Evolutionary conservation across 108 stramenopile species (phyloP).

Genomic region (Nannochloropsis gaditana): DNA sequence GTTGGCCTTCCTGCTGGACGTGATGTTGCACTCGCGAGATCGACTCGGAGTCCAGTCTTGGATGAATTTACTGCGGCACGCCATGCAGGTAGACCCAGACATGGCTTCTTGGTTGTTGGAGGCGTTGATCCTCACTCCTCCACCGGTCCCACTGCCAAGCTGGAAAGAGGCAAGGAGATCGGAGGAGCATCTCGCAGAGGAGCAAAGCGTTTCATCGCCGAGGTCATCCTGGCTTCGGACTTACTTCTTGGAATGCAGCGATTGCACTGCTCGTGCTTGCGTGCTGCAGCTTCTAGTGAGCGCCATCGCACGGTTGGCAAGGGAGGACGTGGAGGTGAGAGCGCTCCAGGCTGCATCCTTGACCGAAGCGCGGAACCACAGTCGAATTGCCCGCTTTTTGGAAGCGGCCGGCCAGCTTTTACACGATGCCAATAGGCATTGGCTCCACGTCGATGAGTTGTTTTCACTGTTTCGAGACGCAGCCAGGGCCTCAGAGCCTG

Average conservation of each 20-base stretch:
- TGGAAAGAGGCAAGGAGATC: slow-evolving; percentile 27
- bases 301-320: slow-evolving; percentile 21
- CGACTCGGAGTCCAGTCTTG: slow-evolving; percentile 33
- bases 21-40: slow-evolving; percentile 46
- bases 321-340: slow-evolving; percentile 24
- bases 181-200: slow-evolving; percentile 26
- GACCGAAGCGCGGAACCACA: slow-evolving; percentile 11
- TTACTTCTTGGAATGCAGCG: slow-evolving; percentile 56
- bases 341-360: not conserved
- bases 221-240: slow-evolving; percentile 61
- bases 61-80: slow-evolving; percentile 29
- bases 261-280: not conserved
- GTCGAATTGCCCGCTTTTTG: slow-evolving; percentile 34
- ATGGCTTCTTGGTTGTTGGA: slow-evolving; percentile 33
- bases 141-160: slow-evolving; percentile 36
- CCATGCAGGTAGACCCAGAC: slow-evolving; percentile 25
- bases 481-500: slow-evolving; percentile 53
- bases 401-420: slow-evolving; percentile 56
- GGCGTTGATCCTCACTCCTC: slow-evolving; percentile 53
- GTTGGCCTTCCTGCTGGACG: slow-evolving; percentile 46
- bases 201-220: not conserved
- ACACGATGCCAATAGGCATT: slow-evolving; percentile 61
- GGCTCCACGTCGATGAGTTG: slow-evolving; percentile 62
- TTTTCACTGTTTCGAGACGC: slow-evolving; percentile 65
- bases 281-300: slow-evolving; percentile 28